These are phyloP conservation scores for Nicotiana obtusifolia DNA, from an alignment of 257 asterid genomes.

Conservation along the genomic window DNA sequence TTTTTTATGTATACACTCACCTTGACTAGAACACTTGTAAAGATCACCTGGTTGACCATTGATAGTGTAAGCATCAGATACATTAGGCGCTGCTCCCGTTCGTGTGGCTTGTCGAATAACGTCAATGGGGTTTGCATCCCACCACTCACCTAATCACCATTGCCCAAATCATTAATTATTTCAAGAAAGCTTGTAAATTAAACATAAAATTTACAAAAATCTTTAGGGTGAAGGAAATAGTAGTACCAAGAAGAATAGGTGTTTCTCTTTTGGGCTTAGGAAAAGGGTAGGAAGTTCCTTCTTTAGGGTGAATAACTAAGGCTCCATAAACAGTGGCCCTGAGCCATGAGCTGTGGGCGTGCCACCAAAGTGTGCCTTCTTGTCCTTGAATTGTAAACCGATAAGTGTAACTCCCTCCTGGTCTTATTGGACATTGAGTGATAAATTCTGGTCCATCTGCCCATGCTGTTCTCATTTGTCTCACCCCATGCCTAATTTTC, in stretches of 20 bases:
- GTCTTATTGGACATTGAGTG: slow-evolving; percentile 85
- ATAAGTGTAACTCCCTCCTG: slow-evolving; percentile 73
- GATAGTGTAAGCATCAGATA: slow-evolving; percentile 81
- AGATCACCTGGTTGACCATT: slow-evolving; percentile 97
- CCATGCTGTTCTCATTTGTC: slow-evolving; percentile 80
- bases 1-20: slow-evolving; percentile 17
- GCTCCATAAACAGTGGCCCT: slow-evolving; percentile 92
- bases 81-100: slow-evolving; percentile 77
- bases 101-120: slow-evolving; percentile 64
- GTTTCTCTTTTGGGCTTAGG: slow-evolving; percentile 68
- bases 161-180: background rate
- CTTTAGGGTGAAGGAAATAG: background rate
- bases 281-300: slow-evolving; percentile 68
- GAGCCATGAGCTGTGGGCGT: slow-evolving; percentile 96
- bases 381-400: slow-evolving; percentile 79
- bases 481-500: slow-evolving; percentile 65
- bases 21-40: slow-evolving; percentile 70
- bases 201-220: background rate
- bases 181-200: background rate
- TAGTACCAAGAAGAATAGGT: slow-evolving; percentile 68
- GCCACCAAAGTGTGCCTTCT: slow-evolving; percentile 97
- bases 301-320: slow-evolving; percentile 55
- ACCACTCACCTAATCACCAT: slow-evolving; percentile 81
- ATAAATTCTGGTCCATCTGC: slow-evolving; percentile 89
- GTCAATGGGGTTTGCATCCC: slow-evolving; percentile 84